Conservation (phyloP, 2,329 filamentous ascomycete species). For the Exophiala sp. region DNA sequence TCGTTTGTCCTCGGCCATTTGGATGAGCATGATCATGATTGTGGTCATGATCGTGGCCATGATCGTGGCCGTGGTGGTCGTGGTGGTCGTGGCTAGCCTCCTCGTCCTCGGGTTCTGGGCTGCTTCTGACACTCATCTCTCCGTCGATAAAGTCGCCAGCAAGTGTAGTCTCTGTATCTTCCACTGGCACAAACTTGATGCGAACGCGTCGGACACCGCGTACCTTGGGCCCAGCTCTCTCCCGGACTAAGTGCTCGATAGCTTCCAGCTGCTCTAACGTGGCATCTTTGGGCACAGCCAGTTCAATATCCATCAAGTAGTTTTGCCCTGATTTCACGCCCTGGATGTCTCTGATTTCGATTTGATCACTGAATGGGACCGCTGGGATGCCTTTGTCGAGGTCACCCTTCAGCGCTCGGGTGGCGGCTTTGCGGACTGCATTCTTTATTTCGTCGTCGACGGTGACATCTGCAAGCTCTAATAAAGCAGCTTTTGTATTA, state of each 20-base stretch:
- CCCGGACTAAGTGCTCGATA: slow-evolving; percentile 68
- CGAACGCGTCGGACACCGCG: slow-evolving; percentile 77
- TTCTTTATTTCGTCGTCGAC: slow-evolving; percentile 78
- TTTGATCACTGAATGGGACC: slow-evolving; percentile 50
- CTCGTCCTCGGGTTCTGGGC: slow-evolving; percentile 56
- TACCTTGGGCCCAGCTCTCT: slow-evolving; percentile 67
- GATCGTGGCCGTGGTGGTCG: slow-evolving; percentile 40
- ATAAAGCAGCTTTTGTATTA: slow-evolving; percentile 74
- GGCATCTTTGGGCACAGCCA: slow-evolving; percentile 72
- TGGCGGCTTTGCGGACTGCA: slow-evolving; percentile 61
- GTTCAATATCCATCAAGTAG: slow-evolving; percentile 83
- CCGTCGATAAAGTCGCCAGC: slow-evolving; percentile 74
- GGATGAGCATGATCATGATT: slow-evolving; percentile 9
- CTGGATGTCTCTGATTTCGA: slow-evolving; percentile 71
- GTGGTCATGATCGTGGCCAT: slow-evolving; percentile 23
- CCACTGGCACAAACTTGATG: slow-evolving; percentile 72
- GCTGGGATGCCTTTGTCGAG: slow-evolving; percentile 24
- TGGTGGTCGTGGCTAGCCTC: no score
- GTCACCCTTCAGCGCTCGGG: slow-evolving; percentile 50
- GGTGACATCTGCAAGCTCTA: slow-evolving; percentile 84
- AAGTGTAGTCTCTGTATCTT: slow-evolving; percentile 51
- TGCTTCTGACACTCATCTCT: slow-evolving; percentile 53
- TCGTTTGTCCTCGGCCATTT: background rate
- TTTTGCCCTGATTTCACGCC: slow-evolving; percentile 96
- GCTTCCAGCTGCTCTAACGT: slow-evolving; percentile 62